Conservation (phyloP, 2,329 filamentous ascomycete genomes). For the Botryosphaeria agaves region DNA sequence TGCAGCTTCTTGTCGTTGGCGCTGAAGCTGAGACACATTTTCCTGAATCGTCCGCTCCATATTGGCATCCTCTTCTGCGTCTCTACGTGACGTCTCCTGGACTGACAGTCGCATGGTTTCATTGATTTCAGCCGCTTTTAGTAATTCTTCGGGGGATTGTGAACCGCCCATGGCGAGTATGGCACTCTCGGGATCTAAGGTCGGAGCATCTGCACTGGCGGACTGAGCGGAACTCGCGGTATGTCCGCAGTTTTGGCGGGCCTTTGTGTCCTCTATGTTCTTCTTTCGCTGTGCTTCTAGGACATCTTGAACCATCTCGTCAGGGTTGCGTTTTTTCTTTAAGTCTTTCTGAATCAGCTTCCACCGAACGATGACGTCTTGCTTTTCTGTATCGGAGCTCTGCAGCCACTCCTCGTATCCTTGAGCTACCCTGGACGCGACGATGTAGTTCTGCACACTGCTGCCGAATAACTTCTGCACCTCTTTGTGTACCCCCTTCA, state of each 20-base stretch:
- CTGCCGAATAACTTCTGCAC: conserved; percentile 50
- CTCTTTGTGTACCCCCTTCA: conserved; percentile 61
- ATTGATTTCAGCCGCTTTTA: conserved; percentile 48
- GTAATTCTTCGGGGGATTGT: too few relatives aligned
- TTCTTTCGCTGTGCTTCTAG: conserved; percentile 3
- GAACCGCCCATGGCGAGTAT: too few relatives aligned
- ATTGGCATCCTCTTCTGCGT: conserved; percentile 49
- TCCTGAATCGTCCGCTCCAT: conserved; percentile 60
- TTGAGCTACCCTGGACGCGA: conserved; percentile 58
- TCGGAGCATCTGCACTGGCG: too few relatives aligned
- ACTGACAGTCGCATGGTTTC: conserved; percentile 55
- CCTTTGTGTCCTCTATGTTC: too few relatives aligned
- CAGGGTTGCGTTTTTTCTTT: conserved; percentile 37
- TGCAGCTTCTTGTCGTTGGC: conserved; percentile 12
- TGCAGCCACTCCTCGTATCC: conserved; percentile 48
- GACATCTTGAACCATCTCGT: conserved; percentile 29
- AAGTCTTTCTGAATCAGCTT: conserved; percentile 41
- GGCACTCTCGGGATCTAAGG: too few relatives aligned
- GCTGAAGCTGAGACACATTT: conserved; percentile 43
- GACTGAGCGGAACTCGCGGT: too few relatives aligned
- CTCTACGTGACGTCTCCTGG: conserved; percentile 49
- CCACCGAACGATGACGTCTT: conserved; percentile 50
- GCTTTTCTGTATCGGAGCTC: conserved; percentile 39
- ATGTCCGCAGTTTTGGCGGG: too few relatives aligned
- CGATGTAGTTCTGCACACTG: conserved; percentile 62